A percentile compares a stretch with the other conserved stretches of the same genome.
These are phyloP conservation scores for Rhododendron griersonianum DNA, from an alignment of 148 eudicot species.

Conservation along the genomic window DNA sequence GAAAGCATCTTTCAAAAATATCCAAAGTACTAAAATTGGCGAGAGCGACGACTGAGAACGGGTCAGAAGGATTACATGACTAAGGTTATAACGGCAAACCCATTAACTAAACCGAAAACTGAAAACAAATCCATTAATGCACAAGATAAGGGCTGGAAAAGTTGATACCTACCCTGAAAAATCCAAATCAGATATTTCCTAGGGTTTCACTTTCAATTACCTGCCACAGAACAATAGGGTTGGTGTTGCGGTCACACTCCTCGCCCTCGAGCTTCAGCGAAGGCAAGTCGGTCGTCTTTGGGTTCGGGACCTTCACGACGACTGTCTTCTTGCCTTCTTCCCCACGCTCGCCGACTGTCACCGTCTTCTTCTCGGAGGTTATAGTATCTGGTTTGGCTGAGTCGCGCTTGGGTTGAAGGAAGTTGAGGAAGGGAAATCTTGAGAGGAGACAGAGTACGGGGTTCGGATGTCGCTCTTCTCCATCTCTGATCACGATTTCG, in stretches of 20 bases:
- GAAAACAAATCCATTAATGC: background rate
- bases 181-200: no score
- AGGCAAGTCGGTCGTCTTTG: slow-evolving; percentile 10
- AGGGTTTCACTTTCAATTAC: slow-evolving; percentile 7
- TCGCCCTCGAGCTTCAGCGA: slow-evolving; percentile 36
- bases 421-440: slow-evolving; percentile 14
- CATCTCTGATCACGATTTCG: background rate
- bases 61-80: no score
- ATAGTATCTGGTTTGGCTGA: background rate
- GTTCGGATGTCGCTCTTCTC: background rate
- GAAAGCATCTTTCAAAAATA: no score
- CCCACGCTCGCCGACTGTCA: background rate
- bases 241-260: slow-evolving; percentile 24
- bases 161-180: background rate
- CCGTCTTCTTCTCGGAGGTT: background rate
- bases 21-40: no score
- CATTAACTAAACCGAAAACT: background rate
- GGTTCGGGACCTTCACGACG: slow-evolving; percentile 16
- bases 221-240: slow-evolving; percentile 47
- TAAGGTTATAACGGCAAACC: background rate
- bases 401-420: slow-evolving; percentile 4
- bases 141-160: background rate
- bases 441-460: slow-evolving; percentile 8
- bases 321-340: background rate
- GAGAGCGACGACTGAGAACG: no score